Evolutionary conservation across 192 early-diverging fungal species (phyloP).

Genomic region (Coemansia javaensis): DNA sequence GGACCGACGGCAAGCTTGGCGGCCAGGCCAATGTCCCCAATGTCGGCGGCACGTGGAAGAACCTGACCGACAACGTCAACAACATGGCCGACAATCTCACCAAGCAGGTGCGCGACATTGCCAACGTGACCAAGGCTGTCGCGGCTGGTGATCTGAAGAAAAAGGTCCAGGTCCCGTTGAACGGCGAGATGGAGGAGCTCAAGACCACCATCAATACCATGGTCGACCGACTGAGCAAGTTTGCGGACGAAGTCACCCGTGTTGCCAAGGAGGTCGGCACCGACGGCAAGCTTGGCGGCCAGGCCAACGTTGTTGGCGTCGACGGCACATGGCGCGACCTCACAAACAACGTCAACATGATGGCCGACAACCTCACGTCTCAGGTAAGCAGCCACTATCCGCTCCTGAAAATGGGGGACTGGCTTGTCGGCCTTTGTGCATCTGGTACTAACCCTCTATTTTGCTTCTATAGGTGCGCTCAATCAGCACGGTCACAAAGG

Average conservation of each 20-base stretch:
- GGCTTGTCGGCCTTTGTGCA: no score
- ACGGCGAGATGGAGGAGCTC: conserved; percentile 12
- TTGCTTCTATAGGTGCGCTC: conserved; percentile 61
- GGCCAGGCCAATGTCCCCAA: conserved; percentile 59
- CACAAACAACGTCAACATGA: conserved; percentile 56
- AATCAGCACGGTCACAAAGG: conserved; percentile 55
- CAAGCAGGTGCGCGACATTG: conserved; percentile 56
- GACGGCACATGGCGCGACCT: conserved; percentile 63
- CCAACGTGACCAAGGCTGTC: conserved; percentile 28
- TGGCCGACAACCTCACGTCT: conserved; percentile 55
- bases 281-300: conserved; percentile 64
- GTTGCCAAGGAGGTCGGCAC: conserved; percentile 71
- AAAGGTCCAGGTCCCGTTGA: conserved; percentile 7
- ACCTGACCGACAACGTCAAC: conserved; percentile 40
- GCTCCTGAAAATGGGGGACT: no score
- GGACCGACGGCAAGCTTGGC: conserved; percentile 62
- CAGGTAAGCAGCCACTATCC: conserved; percentile 58
- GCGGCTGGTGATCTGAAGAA: conserved; percentile 9
- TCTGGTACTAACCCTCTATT: no score
- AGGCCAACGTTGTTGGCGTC: conserved; percentile 56
- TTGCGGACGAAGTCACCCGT: conserved; percentile 38
- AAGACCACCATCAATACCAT: conserved; percentile 21
- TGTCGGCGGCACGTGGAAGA: conserved; percentile 60
- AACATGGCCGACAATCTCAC: conserved; percentile 57
- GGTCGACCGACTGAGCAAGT: conserved; percentile 15